Percentiles rank a stretch among this genome's conserved stretches.
phyloP scores from a whole-genome alignment of 2,329 filamentous ascomycete species.

The Verticillium klebahnii region DNA sequence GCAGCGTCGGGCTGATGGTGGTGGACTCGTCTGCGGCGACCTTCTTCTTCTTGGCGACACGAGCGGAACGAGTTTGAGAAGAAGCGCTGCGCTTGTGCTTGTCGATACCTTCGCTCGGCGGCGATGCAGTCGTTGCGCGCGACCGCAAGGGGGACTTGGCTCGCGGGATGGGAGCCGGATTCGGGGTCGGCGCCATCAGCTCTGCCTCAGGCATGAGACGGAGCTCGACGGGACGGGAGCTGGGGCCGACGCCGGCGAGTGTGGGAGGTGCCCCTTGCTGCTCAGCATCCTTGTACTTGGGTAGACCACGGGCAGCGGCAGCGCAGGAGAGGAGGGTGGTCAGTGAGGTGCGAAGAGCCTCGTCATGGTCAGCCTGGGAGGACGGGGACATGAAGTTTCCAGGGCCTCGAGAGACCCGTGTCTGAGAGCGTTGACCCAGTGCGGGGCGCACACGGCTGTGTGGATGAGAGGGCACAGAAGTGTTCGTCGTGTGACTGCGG shows the following conservation, averaged over 20 bases:
- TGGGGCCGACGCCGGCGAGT: conserved; percentile 36
- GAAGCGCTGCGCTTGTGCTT: conserved; percentile 47
- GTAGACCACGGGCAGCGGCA: conserved; percentile 77
- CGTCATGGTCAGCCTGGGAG: conserved; percentile 85
- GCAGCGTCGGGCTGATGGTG: conserved; percentile 52
- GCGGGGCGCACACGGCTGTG: conserved; percentile 47
- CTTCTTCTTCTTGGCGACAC: conserved; percentile 58
- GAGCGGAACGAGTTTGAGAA: conserved; percentile 24
- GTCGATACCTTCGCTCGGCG: conserved; percentile 24
- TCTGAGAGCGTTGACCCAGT: conserved; percentile 42
- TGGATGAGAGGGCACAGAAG: conserved; percentile 42
- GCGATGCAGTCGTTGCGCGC: conserved; percentile 14
- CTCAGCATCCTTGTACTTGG: conserved; percentile 54
- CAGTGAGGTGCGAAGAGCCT: conserved; percentile 85
- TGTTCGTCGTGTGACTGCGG: conserved; percentile 44
- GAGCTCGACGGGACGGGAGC: conserved; percentile 52
- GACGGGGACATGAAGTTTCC: conserved; percentile 67
- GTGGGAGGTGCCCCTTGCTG: conserved; percentile 18
- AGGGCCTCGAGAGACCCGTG: conserved; percentile 38
- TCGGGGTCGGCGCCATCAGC: conserved; percentile 33
- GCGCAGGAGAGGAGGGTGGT: conserved; percentile 94
- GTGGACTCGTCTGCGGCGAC: conserved; percentile 33
- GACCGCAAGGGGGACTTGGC: conserved; percentile 24
- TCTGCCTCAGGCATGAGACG: conserved; percentile 58
- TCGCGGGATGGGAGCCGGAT: conserved; percentile 8